Evolutionary conservation across 805 yeast genomes (phyloP), one percentile per base, ranked within the genome.

Genomic region (Saccharomyces kudriavzevii): DNA sequence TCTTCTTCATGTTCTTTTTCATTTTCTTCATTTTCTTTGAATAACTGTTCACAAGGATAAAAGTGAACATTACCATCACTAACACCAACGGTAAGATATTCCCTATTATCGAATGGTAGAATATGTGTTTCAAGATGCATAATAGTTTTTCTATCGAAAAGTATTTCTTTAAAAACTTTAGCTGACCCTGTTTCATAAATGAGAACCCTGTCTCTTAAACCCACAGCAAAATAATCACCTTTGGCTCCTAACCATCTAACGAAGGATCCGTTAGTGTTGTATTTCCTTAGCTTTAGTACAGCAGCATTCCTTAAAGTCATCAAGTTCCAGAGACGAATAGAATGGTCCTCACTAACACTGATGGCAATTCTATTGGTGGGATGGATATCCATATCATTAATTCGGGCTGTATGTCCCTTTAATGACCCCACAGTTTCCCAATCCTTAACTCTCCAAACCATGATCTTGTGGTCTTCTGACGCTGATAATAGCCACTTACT

Each of bases 231-330:
- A 60, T 77, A 75, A 46, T 79, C 79, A n/a, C 96, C 96, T 45
- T 71, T 72, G 1, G 73, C 60, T 9, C 70, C 70, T 11, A 83
- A 70, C 94, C 96, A 89, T 61, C 80, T 76, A 9, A 84, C 87
- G 63, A 73, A 74, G 56, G 82, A 84, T 47, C 84, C 86, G 53
- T 76, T 71, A 69, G 85, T 87, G 58, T 85, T 83, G 64, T 84
- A 87, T 56, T 77, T 81, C 65, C 79, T 84, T 55, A 87, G 72
- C 64, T 87, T 90, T 70, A 91, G 73, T 10, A 80, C 76, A 1
- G 96, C 91, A 20, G 98, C 98, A 70, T 90, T 91, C 67, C 88
- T 87, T 13, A 89, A 94, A 1, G 97, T 92, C 98, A 94, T 92
- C 59, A 94, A 75, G 67, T 94, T 94, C 99, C 99, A 94, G 54